Base-by-base conservation (phyloP, 257 asterid genomes). In the Handroanthus guayacan region DNA sequence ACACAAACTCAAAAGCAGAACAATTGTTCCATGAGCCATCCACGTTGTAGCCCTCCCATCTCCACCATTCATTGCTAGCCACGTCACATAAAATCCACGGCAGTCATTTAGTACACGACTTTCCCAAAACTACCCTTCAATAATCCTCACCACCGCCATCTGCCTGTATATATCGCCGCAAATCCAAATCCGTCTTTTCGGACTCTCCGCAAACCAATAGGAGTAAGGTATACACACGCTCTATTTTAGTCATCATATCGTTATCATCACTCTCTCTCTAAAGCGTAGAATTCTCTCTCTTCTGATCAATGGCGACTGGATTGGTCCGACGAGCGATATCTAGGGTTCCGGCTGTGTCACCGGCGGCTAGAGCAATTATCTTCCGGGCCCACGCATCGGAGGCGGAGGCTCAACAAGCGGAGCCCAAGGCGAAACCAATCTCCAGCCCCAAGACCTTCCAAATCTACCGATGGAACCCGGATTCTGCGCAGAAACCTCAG, bases 401-500 rank as follows among this genome's bases (percentile, higher is more conserved):
- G 77, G 86, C 89, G 25, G 70, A 87, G 71, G 89, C 92, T 5
- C 95, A 85, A 9, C 69, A 69, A 74, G 73, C 43, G 70, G 92
- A 92, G 47, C 79, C 82, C 31, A 67, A 78, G 75, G 80, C 87
- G 55, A 81, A 66, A 16, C 34, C 80, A 47, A 39, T 37, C 66
- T 52, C 78, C 34, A 62, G 78, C 47, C 83, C 91, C 36, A 89
- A 94, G 77, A 89, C 94, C 65, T 92, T 94, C 86, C 98, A 94
- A 90, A 92, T 94, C 86, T 94, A 94, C 89, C 88, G 98, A 67
- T 94, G 98, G 98, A 94, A 69, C 74, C 98, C 98, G 14, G 96
- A 88, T 65, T 82, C 91, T 14, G 86, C 93, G 20, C 73, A 82
- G 68, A 94, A 94, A 37, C 98, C 97, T 0, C 81, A 89, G 84